Percentiles rank a stretch among this genome's conserved stretches.
These are phyloP conservation scores for Sporobolomyces phaffii DNA, from an alignment of 768 basidiomycete genomes.

Conservation along the genomic window DNA sequence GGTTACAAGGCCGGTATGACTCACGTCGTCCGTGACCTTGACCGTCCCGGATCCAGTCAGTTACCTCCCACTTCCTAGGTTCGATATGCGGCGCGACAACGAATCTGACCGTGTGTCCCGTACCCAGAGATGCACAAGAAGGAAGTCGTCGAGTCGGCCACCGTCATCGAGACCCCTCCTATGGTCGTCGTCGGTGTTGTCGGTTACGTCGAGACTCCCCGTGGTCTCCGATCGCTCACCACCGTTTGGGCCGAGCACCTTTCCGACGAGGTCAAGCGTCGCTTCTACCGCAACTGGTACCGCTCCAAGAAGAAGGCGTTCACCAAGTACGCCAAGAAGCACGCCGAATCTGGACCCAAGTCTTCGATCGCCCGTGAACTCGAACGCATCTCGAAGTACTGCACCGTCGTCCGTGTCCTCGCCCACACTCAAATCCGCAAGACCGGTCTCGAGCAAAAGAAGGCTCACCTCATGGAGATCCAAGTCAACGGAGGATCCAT, in stretches of 20 bases:
- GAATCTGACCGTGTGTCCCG: not conserved
- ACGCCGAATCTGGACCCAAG: conserved; percentile 79
- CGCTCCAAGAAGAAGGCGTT: conserved; percentile 99
- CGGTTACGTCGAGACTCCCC: conserved; percentile 98
- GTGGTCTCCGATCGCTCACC: conserved; percentile 95
- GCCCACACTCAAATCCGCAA: conserved; percentile 96
- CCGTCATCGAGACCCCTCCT: conserved; percentile 92
- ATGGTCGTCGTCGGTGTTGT: conserved; percentile 96
- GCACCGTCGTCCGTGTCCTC: conserved; percentile 98
- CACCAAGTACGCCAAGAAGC: conserved; percentile 99
- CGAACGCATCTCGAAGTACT: conserved; percentile 99
- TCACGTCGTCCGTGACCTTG: conserved; percentile 96
- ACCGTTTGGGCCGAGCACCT: conserved; percentile 96
- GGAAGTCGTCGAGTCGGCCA: conserved; percentile 96
- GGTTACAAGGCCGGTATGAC: conserved; percentile 99
- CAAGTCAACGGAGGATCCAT: conserved; percentile 81
- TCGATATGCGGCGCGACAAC: not conserved
- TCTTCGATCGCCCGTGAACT: conserved; percentile 90
- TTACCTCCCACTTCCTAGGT: conserved; percentile 39
- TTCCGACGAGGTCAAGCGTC: conserved; percentile 93
- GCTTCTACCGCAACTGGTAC: conserved; percentile 79
- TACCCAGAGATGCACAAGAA: conserved; percentile 97
- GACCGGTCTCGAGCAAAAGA: conserved; percentile 97
- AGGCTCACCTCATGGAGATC: conserved; percentile 99
- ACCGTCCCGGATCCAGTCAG: conserved; percentile 98